Evolutionary conservation across 306 rosid genomes (phyloP).

Genomic region (Lablab purpureus): DNA sequence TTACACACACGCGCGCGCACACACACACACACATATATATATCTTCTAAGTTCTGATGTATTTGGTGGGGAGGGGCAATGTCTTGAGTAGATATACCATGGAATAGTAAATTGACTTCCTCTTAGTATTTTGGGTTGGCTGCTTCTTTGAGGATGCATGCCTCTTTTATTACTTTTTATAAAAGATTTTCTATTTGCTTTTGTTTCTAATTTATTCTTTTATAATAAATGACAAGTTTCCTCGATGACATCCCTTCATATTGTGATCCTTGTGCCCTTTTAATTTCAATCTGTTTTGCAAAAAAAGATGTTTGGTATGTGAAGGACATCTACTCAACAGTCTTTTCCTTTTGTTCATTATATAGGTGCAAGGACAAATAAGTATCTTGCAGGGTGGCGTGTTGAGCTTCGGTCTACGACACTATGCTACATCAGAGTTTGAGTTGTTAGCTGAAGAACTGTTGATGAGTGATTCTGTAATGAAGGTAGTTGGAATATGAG

Average conservation of each 20-base stretch:
- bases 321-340: conserved; percentile 20
- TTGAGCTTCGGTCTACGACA: conserved; percentile 95
- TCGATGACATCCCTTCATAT: neutral
- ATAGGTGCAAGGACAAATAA: conserved; percentile 99
- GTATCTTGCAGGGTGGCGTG: conserved; percentile 82
- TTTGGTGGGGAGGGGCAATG: neutral
- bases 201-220: conserved; percentile 1
- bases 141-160: conserved; percentile 8
- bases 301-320: neutral
- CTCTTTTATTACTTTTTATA: neutral
- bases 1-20: too few species aligned
- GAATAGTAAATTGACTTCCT: neutral
- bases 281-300: neutral
- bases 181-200: conserved; percentile 5
- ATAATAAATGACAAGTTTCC: neutral
- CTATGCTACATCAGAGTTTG: conserved; percentile 93
- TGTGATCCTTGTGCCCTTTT: conserved; percentile 29
- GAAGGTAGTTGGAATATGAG: conserved; percentile 63
- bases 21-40: too few species aligned
- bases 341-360: conserved; percentile 36
- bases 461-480: conserved; percentile 94
- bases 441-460: conserved; percentile 95
- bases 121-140: conserved; percentile 9
- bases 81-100: neutral
- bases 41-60: neutral